Evolutionary conservation across 148 eudicot species (phyloP), one percentile per base, ranked within the genome.

Genomic region (Chenopodium quinoa): DNA sequence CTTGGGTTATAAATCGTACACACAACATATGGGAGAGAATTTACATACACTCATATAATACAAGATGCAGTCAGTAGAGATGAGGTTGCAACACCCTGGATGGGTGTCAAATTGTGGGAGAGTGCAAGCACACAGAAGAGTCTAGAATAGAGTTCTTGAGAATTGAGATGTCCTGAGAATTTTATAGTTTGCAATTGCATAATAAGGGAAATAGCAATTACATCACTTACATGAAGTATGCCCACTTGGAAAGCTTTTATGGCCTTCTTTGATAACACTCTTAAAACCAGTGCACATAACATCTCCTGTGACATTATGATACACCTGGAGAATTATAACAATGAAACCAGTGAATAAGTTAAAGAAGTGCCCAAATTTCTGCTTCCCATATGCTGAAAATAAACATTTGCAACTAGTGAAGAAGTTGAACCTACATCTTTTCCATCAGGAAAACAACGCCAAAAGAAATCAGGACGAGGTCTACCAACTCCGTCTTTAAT

Each of bases 181-280:
- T 17, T 29, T 27, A 11, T 50, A 12, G 27, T 25, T 27, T 52
- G 4, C 6, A 0, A n/a, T 74, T 74, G 62, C 34, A 71, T 80
- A 80, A 19, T 48, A 65, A 19, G 68, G 16, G 34, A 0, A 0
- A 66, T 64, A 68, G 78, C 10, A 77, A 62, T 58, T 25, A 37
- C 64, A 50, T 46, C 54, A 71, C 94, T 93, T 90, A 96, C 98
- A 91, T 83, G 99, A 93, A 64, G 95, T 86, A 83, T 96, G 99
- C 50, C 99, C 98, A 77, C 99, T 96, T 5, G 99, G 99, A 79
- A 96, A 96, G 85, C 99, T 96, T 88, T 96, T 96, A 82, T 91
- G 91, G 22, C 98, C 98, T 90, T 96, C 99, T 87, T 86, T 92
- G 81, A 96, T 91, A 25, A 86, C 93, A 74, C 88, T 83, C 27